Conservation (phyloP, 2,329 filamentous ascomycete species). For the Cercospora sojina region DNA sequence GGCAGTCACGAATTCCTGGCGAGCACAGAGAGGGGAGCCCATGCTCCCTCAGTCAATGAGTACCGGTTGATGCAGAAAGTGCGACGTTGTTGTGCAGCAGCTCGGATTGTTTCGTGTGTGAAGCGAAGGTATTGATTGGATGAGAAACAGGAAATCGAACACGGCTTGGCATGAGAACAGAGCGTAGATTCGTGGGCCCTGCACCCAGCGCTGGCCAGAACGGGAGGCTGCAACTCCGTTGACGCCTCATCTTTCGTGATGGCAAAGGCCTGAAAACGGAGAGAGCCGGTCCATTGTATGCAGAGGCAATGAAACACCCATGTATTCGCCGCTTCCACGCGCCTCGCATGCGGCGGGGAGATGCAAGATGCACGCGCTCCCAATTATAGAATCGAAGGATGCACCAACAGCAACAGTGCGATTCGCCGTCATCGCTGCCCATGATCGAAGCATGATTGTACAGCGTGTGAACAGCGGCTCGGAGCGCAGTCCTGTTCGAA, state of each 20-base stretch:
- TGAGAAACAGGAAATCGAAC: not conserved
- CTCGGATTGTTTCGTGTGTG: not conserved
- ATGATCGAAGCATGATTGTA: not conserved
- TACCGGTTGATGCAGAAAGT: not conserved
- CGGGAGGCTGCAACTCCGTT: not conserved
- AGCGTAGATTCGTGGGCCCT: not conserved
- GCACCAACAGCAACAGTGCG: not conserved
- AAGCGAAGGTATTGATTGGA: not conserved
- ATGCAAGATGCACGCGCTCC: not conserved
- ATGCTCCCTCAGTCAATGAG: slow-evolving; percentile 18
- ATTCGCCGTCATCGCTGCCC: not conserved
- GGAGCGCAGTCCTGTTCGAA: not conserved
- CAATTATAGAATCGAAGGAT: not conserved
- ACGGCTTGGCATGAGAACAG: not conserved
- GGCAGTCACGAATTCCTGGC: slow-evolving; percentile 45
- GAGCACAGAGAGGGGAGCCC: slow-evolving; percentile 37
- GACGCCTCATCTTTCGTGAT: not conserved
- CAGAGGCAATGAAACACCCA: not conserved
- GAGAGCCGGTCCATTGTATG: not conserved
- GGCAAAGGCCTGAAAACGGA: not conserved
- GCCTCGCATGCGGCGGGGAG: not conserved
- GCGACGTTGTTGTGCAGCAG: not conserved
- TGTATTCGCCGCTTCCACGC: not conserved
- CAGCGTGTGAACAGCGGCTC: not conserved
- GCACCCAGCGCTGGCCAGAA: not conserved